Evolutionary conservation across 2,329 filamentous ascomycete genomes (phyloP).

Genomic region (Xylariales sp.): DNA sequence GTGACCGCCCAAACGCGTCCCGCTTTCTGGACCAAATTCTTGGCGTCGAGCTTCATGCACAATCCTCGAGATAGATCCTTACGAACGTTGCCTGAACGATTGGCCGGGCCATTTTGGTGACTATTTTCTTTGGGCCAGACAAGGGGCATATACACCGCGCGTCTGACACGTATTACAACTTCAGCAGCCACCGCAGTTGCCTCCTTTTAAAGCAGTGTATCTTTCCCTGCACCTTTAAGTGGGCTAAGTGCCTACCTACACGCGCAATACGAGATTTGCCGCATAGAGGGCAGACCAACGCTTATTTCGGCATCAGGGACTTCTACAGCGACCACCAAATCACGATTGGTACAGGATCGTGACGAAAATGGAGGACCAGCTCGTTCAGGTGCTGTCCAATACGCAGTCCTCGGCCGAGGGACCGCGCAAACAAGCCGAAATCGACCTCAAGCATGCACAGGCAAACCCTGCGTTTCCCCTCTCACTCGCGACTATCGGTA

Average conservation of each 20-base stretch:
- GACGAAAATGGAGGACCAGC: constrained; percentile 78
- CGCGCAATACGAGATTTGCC: background rate
- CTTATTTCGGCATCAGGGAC: background rate
- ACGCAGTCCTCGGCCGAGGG: constrained; percentile 74
- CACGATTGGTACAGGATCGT: too few species aligned
- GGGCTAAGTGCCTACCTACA: too few species aligned
- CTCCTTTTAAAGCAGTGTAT: background rate
- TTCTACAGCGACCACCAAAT: too few species aligned
- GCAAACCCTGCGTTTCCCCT: constrained; percentile 68
- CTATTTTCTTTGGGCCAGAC: background rate
- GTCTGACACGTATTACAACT: too few species aligned
- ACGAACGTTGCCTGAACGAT: background rate
- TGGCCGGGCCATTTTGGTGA: too few species aligned
- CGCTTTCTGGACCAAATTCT: constrained; percentile 1
- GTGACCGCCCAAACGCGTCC: constrained; percentile 9
- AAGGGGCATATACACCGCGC: too few species aligned
- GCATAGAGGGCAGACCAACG: background rate
- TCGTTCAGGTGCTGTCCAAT: constrained; percentile 81
- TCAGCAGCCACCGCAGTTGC: background rate
- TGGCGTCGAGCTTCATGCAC: constrained; percentile 2
- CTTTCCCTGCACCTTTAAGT: background rate
- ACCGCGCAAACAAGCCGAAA: constrained; percentile 80
- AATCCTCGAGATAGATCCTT: background rate
- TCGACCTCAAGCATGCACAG: constrained; percentile 70
- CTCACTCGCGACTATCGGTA: constrained; percentile 75